phyloP scores from a whole-genome alignment of 495 filamentous ascomycete genomes.

The Paragyromitra xinjiangensis region DNA sequence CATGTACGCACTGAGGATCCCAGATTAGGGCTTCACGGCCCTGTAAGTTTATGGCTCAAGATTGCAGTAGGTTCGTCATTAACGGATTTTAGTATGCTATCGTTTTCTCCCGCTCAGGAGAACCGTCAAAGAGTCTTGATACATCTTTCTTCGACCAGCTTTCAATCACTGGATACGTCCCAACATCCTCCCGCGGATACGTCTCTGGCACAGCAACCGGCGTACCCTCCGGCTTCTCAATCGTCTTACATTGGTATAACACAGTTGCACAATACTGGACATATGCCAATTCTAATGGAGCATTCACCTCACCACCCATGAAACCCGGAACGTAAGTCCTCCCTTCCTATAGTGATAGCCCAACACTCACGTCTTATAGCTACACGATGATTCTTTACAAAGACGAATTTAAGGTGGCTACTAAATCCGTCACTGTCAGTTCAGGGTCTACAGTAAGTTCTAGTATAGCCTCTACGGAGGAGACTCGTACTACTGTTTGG shows the following conservation, averaged over 20 bases:
- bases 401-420: constrained; percentile 68
- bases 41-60: constrained; percentile 43
- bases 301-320: constrained; percentile 72
- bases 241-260: constrained; percentile 74
- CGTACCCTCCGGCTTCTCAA: constrained; percentile 60
- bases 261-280: constrained; percentile 70
- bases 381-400: constrained; percentile 76
- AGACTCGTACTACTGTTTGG: constrained; percentile 64
- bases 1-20: constrained; percentile 70
- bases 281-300: constrained; percentile 56
- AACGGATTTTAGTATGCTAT: constrained; percentile 62
- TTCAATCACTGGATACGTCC: constrained; percentile 67
- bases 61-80: not conserved
- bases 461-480: constrained; percentile 65
- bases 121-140: constrained; percentile 64
- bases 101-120: constrained; percentile 69
- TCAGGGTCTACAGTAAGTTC: constrained; percentile 65
- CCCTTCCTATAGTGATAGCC: not conserved
- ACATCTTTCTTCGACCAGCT: constrained; percentile 69
- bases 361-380: not conserved
- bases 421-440: constrained; percentile 64
- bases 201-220: constrained; percentile 66
- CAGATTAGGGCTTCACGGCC: constrained; percentile 71
- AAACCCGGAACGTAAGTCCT: constrained; percentile 65
- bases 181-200: constrained; percentile 65